A percentile compares a stretch with the other conserved stretches of the same genome.
Conservation (phyloP, 2,329 filamentous ascomycete species). For the Clonostachys solani region DNA sequence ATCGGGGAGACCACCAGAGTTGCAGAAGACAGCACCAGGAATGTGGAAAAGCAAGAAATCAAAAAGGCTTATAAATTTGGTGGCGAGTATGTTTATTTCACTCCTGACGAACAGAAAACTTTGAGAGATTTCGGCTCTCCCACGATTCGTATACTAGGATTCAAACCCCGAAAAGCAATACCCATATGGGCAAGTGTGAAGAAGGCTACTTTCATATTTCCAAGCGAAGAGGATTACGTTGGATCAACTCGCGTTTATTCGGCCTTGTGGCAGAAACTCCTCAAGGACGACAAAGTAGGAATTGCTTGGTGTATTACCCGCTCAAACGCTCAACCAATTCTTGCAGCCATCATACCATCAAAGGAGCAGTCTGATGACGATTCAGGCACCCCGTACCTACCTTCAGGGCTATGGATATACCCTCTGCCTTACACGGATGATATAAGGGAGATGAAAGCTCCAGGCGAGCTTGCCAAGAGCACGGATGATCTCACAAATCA, state of each 20-base stretch:
- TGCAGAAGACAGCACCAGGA: conserved; percentile 71
- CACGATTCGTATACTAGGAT: conserved; percentile 84
- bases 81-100: conserved; percentile 83
- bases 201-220: conserved; percentile 89
- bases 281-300: conserved; percentile 74
- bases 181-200: conserved; percentile 82
- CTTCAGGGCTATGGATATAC: conserved; percentile 84
- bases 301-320: conserved; percentile 88
- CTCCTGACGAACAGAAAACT: conserved; percentile 73
- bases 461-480: conserved; percentile 43
- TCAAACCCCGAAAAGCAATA: conserved; percentile 74
- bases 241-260: conserved; percentile 93
- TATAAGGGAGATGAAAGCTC: conserved; percentile 68
- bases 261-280: conserved; percentile 81
- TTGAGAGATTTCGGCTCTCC: conserved; percentile 79
- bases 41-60: conserved; percentile 76
- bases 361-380: conserved; percentile 60
- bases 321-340: conserved; percentile 70
- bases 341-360: conserved; percentile 80
- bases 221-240: conserved; percentile 83
- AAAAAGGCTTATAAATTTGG: conserved; percentile 96
- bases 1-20: conserved; percentile 69
- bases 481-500: conserved; percentile 71
- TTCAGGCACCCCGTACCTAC: conserved; percentile 64
- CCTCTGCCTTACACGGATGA: conserved; percentile 89